Percentiles rank a stretch among this genome's conserved stretches.
These are phyloP conservation scores for Ambrosiella xylebori DNA, from an alignment of 2,329 filamentous ascomycete species.

Conservation along the genomic window DNA sequence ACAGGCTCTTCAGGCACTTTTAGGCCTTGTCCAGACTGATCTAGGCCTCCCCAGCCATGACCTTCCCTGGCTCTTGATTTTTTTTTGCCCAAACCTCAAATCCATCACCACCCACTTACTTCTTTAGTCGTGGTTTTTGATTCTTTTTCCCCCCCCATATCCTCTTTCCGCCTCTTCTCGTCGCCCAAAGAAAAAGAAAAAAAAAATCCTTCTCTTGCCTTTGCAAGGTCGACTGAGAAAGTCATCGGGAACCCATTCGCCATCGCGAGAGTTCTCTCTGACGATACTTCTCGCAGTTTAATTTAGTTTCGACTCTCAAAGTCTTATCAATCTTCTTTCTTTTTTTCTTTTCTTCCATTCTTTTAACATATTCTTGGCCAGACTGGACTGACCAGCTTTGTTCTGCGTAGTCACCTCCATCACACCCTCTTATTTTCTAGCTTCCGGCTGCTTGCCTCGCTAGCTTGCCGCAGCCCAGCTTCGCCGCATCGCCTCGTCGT, in stretches of 20 bases:
- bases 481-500: constrained; percentile 7
- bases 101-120: background rate
- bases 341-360: constrained; percentile 1
- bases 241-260: constrained; percentile 3
- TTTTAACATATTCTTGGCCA: background rate
- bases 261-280: background rate
- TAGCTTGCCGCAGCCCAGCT: constrained; percentile 1
- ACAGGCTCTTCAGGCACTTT: background rate
- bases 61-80: background rate
- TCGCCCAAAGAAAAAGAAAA: constrained; percentile 1
- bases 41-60: background rate
- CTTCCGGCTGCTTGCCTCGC: constrained; percentile 1
- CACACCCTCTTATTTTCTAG: background rate
- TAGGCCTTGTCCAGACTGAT: no score
- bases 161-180: background rate
- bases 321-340: background rate
- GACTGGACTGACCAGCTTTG: background rate
- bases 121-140: background rate
- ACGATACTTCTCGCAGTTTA: background rate
- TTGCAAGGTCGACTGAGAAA: constrained; percentile 1
- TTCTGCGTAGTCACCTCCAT: background rate
- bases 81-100: background rate
- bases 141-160: background rate
- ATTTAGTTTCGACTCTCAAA: background rate
- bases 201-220: background rate